These are phyloP conservation scores for Neocucurbitaria cava DNA, from an alignment of 2,329 filamentous ascomycete genomes.

Conservation along the genomic window DNA sequence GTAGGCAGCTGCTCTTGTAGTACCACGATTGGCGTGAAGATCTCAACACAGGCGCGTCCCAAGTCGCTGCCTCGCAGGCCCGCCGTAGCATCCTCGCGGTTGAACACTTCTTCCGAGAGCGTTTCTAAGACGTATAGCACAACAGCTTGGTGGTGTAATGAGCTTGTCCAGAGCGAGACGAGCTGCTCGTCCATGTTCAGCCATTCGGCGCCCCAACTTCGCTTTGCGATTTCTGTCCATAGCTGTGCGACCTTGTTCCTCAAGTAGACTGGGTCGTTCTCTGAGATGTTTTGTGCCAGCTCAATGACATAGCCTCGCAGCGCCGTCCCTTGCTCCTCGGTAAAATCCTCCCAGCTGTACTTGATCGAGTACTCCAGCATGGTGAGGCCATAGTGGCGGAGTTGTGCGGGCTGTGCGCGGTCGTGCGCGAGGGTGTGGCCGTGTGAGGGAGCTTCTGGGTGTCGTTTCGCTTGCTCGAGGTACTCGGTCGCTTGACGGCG, in stretches of 20 bases:
- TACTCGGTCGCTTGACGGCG: slow-evolving; percentile 84
- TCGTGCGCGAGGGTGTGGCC: slow-evolving; percentile 84
- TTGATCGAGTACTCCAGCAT: slow-evolving; percentile 89
- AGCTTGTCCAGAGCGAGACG: slow-evolving; percentile 75
- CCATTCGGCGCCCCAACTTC: slow-evolving; percentile 93
- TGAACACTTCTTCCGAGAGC: slow-evolving; percentile 92
- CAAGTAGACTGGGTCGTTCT: slow-evolving; percentile 79
- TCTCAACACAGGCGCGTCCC: slow-evolving; percentile 89
- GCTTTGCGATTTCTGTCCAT: slow-evolving; percentile 94
- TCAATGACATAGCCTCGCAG: slow-evolving; percentile 79
- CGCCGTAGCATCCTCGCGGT: slow-evolving; percentile 85
- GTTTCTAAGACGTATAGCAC: slow-evolving; percentile 89
- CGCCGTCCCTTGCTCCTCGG: slow-evolving; percentile 68
- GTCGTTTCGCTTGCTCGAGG: slow-evolving; percentile 83
- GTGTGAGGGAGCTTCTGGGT: slow-evolving; percentile 79
- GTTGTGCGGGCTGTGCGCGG: slow-evolving; percentile 75
- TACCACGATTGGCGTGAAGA: slow-evolving; percentile 82
- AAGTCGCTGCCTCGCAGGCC: slow-evolving; percentile 82
- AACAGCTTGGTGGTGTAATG: slow-evolving; percentile 76
- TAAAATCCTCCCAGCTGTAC: slow-evolving; percentile 81
- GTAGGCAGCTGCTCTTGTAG: slow-evolving; percentile 78
- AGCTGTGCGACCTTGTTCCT: slow-evolving; percentile 93
- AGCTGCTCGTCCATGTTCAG: slow-evolving; percentile 90
- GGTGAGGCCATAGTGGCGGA: slow-evolving; percentile 92
- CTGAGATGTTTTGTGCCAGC: slow-evolving; percentile 74